Evolutionary conservation across 1,139 yeast species (phyloP).

Genomic region (Debaryomyces coudertii): DNA sequence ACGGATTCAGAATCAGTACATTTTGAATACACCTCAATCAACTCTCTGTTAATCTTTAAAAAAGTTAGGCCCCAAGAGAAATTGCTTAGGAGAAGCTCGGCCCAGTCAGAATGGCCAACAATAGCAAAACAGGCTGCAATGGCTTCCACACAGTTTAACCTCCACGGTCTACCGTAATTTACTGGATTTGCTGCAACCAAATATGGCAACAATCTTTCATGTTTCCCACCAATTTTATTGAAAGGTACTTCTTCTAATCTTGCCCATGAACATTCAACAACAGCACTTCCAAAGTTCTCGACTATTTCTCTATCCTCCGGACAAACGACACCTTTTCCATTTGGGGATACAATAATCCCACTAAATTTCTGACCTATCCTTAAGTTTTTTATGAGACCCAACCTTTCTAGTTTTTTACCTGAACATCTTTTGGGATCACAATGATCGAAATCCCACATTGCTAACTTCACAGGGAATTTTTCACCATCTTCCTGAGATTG

Average conservation of each 20-base stretch:
- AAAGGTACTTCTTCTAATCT: conserved; percentile 94
- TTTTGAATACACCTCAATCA: conserved; percentile 69
- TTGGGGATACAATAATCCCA: conserved; percentile 92
- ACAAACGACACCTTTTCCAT: conserved; percentile 88
- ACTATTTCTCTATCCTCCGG: conserved; percentile 79
- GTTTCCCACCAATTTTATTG: conserved; percentile 84
- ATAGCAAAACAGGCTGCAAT: conserved; percentile 96
- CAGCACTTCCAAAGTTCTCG: conserved; percentile 86
- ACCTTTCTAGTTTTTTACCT: conserved; percentile 88
- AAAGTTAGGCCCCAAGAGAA: conserved; percentile 95
- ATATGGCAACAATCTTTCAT: conserved; percentile 87
- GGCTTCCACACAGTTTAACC: conserved; percentile 94
- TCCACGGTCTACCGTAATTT: conserved; percentile 97
- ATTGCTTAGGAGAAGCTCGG: conserved; percentile 68
- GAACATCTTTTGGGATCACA: conserved; percentile 98
- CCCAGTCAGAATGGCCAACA: conserved; percentile 92
- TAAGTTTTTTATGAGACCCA: conserved; percentile 78
- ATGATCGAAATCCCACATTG: conserved; percentile 97
- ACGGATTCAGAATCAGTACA: conserved; percentile 86
- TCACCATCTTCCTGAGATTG: conserved; percentile 19
- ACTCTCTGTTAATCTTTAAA: conserved; percentile 77
- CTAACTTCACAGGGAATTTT: conserved; percentile 69
- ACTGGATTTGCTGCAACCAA: conserved; percentile 96
- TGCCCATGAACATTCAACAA: conserved; percentile 99
- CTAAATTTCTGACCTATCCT: conserved; percentile 89